A percentile compares a stretch with the other conserved stretches of the same genome.
Conservation (phyloP, 345 rosid genomes). For the Turritis glabra region DNA sequence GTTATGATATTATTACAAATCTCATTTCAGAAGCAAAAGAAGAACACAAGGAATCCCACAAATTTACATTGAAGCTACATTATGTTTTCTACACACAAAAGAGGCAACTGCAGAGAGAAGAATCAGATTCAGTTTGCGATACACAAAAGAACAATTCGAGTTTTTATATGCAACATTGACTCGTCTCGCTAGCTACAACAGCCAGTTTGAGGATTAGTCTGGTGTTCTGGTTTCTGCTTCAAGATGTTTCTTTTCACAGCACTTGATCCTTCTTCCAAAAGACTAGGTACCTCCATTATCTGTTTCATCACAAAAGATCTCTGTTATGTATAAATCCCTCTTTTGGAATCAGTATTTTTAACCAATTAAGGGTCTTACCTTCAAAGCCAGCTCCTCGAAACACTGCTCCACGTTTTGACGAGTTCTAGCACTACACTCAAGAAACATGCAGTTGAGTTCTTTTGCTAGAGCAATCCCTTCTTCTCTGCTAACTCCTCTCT, state of each 20-base stretch:
- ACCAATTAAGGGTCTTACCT: conserved; percentile 47
- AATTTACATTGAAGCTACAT: conserved; percentile 35
- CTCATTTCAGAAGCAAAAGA: conserved; percentile 33
- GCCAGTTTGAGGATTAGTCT: conserved; percentile 37
- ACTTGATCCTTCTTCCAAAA: conserved; percentile 84
- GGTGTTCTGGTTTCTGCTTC: conserved; percentile 68
- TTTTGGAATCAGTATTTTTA: background rate
- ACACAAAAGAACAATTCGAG: conserved; percentile 3
- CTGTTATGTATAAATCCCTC: background rate
- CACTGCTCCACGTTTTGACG: conserved; percentile 85
- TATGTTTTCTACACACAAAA: conserved; percentile 31
- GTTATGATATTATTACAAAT: conserved; percentile 24
- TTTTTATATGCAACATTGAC: background rate
- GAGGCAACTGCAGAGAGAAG: conserved; percentile 18
- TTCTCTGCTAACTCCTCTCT: conserved; percentile 79
- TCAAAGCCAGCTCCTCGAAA: conserved; percentile 85
- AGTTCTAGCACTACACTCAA: conserved; percentile 94
- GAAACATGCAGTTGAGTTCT: conserved; percentile 69
- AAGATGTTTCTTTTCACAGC: conserved; percentile 68
- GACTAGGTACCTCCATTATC: conserved; percentile 97
- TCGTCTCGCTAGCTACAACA: conserved; percentile 54
- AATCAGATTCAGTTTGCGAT: conserved; percentile 1
- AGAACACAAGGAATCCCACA: conserved; percentile 13
- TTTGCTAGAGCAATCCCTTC: conserved; percentile 82
- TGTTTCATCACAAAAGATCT: conserved; percentile 30